Evolutionary conservation across 2,329 filamentous ascomycete genomes (phyloP), one percentile per base, ranked within the genome.

Genomic region (Mariannaea sp.): DNA sequence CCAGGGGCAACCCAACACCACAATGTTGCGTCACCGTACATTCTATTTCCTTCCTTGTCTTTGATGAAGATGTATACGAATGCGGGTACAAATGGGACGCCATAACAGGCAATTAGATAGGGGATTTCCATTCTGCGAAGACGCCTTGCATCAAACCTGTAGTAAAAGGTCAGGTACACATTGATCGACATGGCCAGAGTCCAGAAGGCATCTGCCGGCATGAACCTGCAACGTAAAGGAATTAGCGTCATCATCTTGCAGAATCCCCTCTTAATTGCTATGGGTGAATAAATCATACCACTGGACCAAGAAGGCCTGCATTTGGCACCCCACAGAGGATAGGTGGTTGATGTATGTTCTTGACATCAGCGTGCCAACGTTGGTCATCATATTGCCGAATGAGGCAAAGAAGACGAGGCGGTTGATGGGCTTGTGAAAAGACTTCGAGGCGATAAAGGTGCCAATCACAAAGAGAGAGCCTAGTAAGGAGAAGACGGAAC

Each of bases 391-490:
- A 65, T 96, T 95, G 7, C 90, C 90, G 66, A 90, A 88, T 0
- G 88, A 88, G 6, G 90, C 90, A 69, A 88, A 94, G 70, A 95
- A 93, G 8, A 93, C 86, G 0, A 95, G 79, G 14, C 90, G 81
- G 67, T 94, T 94, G 74, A 94, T 92, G n/a, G 90, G 88, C 67
- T 92, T 93, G 65, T 89, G 88, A 68, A 94, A 94, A 5, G 80
- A 79, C 13, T 78, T 80, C 26, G 86, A 89, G n/a, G 72, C 70
- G 24, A 82, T 73, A 66, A 92, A 94, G 3, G 88, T 92, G 49
- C 77, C 62, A 48, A 93, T 84, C 65, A 92, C 88, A 68, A 92
- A 84, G 26, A 86, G 62, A 36, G 86, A 89, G 51, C 88, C 89
- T 2, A 87, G 45, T 1, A 94, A 70, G 1, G 90, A 93, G 36